Percentiles rank a stretch among this genome's conserved stretches.
phyloP scores from a whole-genome alignment of 257 asterid genomes.

The Solanum chiquidenum region DNA sequence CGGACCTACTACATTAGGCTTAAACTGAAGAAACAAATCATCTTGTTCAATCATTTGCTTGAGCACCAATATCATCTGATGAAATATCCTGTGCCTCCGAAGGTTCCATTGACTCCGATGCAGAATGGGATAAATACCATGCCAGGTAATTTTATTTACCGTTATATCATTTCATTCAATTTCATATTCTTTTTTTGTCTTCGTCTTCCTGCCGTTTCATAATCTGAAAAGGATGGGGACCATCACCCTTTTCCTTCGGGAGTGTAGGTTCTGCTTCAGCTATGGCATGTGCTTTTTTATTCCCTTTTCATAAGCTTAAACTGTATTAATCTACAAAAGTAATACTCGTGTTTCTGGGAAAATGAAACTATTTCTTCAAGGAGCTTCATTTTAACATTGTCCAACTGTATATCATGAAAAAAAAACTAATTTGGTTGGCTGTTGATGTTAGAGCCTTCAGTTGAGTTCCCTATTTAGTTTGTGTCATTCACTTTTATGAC shows the following conservation, averaged over 20 bases:
- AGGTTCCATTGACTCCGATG: conserved; percentile 74
- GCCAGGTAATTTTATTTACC: conserved; percentile 52
- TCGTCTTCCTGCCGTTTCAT: neutral
- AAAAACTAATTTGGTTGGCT: neutral
- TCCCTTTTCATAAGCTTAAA: neutral
- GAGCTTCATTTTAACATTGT: neutral
- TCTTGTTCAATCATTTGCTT: conserved; percentile 79
- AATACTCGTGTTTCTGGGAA: neutral
- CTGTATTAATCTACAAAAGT: neutral
- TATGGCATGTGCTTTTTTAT: neutral
- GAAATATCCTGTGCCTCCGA: conserved; percentile 73
- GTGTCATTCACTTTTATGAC: neutral
- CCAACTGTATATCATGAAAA: neutral
- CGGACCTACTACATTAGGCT: conserved; percentile 90
- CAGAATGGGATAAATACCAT: conserved; percentile 75
- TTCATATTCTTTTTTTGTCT: neutral
- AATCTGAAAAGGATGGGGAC: neutral
- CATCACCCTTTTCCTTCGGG: neutral
- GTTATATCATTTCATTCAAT: neutral
- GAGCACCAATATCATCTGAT: conserved; percentile 75
- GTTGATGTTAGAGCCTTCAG: neutral
- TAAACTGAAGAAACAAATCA: conserved; percentile 87
- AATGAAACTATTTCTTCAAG: neutral
- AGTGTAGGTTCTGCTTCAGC: neutral
- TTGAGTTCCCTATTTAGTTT: neutral